Evolutionary conservation across 345 rosid species (phyloP), one percentile per base, ranked within the genome.

Genomic region (Camelina neglecta): DNA sequence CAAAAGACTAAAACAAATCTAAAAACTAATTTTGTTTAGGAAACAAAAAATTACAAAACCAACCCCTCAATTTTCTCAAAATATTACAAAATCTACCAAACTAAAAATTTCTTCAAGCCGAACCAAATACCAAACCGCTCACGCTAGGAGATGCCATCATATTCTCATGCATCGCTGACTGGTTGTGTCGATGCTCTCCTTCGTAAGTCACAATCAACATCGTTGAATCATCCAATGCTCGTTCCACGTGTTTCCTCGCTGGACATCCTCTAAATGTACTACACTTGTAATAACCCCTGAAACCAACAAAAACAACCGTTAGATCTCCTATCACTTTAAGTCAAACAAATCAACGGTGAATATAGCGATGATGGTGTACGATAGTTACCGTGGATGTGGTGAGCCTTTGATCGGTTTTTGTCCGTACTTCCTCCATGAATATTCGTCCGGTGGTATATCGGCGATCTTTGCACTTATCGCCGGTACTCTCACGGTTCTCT

Each of bases 331-430:
- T 49, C 9, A 56, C 15, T 8, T 8, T 7, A 51, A 11, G 42
- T 15, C 20, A 60, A n/a, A 1, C 0, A 12, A 13, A 71, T 41
- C 72, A 73, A 79, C 69, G 67, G 80, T 41, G 11, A 9, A 65
- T 35, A 55, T 26, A 2, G 36, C 6, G 38, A 55, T 10, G 38
- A 55, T 12, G 48, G 50, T 11, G 20, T 60, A 44, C 15, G 47
- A 18, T 64, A 68, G 62, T 85, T 85, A 89, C 98, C 98, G 83
- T 79, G 98, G 97, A 74, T 85, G 88, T 2, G 98, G 94, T 4
- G 98, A 91, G 4, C 98, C 98, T 75, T 91, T 93, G 65, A 93
- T 91, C 60, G 96, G 98, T 84, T 93, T 93, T 60, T 93, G 97
- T 7, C 98, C 98, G 74, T 93, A 93, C 73, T 93, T 93, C 44